These are phyloP conservation scores for Pyrenochaeta sp. DNA, from an alignment of 2,329 filamentous ascomycete genomes.

Conservation along the genomic window DNA sequence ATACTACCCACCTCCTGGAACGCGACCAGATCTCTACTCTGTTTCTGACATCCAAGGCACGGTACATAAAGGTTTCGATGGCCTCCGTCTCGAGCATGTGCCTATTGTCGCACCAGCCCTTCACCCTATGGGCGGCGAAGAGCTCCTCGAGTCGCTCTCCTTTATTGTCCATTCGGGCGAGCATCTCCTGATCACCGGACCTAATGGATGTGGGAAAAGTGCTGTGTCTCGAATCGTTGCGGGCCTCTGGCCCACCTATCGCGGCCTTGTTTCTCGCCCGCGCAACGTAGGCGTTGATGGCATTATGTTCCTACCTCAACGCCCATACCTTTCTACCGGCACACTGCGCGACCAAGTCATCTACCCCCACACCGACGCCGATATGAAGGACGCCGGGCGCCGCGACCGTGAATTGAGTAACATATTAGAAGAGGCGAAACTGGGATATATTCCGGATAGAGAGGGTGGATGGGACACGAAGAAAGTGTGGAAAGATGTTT, in stretches of 20 bases:
- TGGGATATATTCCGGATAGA: conserved; percentile 88
- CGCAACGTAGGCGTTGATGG: conserved; percentile 83
- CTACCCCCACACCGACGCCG: conserved; percentile 92
- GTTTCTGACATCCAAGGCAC: conserved; percentile 93
- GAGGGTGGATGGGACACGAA: conserved; percentile 97
- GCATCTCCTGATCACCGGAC: conserved; percentile 91
- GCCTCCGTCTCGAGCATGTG: conserved; percentile 90
- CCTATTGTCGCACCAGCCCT: conserved; percentile 89
- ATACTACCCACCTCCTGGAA: conserved; percentile 75
- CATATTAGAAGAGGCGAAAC: conserved; percentile 81
- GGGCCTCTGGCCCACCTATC: conserved; percentile 95
- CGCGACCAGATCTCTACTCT: conserved; percentile 82
- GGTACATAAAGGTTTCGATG: conserved; percentile 92
- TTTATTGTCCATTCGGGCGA: conserved; percentile 91
- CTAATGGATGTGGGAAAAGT: conserved; percentile 93
- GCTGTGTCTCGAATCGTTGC: conserved; percentile 87
- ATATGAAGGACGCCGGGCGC: conserved; percentile 85
- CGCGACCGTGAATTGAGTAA: conserved; percentile 79
- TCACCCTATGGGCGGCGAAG: conserved; percentile 90
- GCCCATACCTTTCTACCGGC: conserved; percentile 89
- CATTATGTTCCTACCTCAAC: conserved; percentile 97
- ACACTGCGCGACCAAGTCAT: conserved; percentile 97
- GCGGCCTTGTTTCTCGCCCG: conserved; percentile 88
- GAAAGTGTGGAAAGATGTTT: conserved; percentile 98
- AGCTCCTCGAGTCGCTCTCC: conserved; percentile 86